Percentiles rank a stretch among this genome's conserved stretches.
phyloP scores from a whole-genome alignment of 1,139 yeast species.

The Pichia sp. region DNA sequence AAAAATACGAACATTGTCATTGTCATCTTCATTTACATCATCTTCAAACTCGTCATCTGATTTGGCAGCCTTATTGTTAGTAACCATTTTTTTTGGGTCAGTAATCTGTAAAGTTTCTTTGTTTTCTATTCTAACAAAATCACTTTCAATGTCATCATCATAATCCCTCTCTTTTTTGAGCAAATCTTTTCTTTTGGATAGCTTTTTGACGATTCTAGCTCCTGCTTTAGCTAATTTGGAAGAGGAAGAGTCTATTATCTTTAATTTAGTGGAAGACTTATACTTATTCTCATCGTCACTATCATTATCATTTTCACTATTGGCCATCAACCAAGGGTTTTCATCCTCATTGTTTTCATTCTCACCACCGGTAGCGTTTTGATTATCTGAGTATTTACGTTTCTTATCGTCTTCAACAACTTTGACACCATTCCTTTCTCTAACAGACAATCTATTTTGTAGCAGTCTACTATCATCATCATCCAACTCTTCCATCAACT shows the following conservation, averaged over 20 bases:
- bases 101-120: slow-evolving; percentile 37
- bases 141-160: slow-evolving; percentile 24
- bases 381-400: neutral
- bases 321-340: slow-evolving; percentile 40
- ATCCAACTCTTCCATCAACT: slow-evolving; percentile 46
- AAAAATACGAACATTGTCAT: slow-evolving; percentile 46
- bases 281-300: slow-evolving; percentile 26
- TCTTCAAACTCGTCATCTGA: slow-evolving; percentile 33
- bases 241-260: slow-evolving; percentile 51
- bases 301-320: slow-evolving; percentile 18
- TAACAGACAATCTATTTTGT: slow-evolving; percentile 33
- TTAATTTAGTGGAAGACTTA: slow-evolving; percentile 44
- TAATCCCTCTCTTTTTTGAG: slow-evolving; percentile 32
- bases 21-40: slow-evolving; percentile 31
- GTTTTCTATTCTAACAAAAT: slow-evolving; percentile 44
- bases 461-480: slow-evolving; percentile 52
- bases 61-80: slow-evolving; percentile 9
- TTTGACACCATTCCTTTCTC: slow-evolving; percentile 12
- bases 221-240: slow-evolving; percentile 49
- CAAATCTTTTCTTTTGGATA: slow-evolving; percentile 27
- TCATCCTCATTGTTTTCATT: slow-evolving; percentile 29
- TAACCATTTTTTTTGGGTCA: slow-evolving; percentile 20
- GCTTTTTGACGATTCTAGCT: slow-evolving; percentile 44
- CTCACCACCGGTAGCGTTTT: slow-evolving; percentile 1
- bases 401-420: slow-evolving; percentile 3